A percentile compares a stretch with the other conserved stretches of the same genome.
phyloP scores from a whole-genome alignment of 2,329 filamentous ascomycete species.

The Colletotrichum musae region DNA sequence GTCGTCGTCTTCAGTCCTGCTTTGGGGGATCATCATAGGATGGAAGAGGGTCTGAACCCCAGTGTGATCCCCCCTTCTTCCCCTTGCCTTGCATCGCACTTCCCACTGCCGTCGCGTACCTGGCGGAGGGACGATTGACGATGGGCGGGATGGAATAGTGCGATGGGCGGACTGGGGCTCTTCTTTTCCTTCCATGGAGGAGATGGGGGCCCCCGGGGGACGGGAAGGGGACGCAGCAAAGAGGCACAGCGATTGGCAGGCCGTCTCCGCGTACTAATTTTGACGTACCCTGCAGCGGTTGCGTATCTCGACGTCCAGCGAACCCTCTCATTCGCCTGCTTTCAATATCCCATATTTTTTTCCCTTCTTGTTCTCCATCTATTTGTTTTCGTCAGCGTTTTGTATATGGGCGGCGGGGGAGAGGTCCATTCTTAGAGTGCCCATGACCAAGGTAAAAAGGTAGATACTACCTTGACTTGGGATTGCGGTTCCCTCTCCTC shows the following conservation, averaged over 20 bases:
- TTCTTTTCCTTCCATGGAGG: neutral
- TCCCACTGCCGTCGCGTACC: constrained; percentile 22
- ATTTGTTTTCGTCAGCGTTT: too few species aligned
- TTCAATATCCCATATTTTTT: neutral
- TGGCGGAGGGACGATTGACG: constrained; percentile 21
- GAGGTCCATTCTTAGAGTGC: neutral
- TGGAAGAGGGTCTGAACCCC: too few species aligned
- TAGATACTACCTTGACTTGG: too few species aligned
- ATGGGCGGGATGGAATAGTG: constrained; percentile 17
- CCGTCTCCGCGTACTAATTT: constrained; percentile 14
- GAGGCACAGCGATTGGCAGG: constrained; percentile 12
- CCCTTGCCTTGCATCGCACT: constrained; percentile 2
- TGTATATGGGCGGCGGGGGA: too few species aligned
- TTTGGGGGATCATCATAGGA: too few species aligned
- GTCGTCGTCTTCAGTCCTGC: too few species aligned
- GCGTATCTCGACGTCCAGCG: constrained; percentile 18
- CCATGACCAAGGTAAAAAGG: too few species aligned
- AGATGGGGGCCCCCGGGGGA: neutral
- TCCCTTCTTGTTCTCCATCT: neutral
- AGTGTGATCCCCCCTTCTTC: neutral
- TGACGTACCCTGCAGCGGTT: constrained; percentile 21
- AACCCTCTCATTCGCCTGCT: too few species aligned
- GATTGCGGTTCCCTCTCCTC: too few species aligned
- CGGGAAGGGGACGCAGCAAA: neutral
- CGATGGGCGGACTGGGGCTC: constrained; percentile 29